Base-by-base conservation (phyloP, 352 stramenopile species). In the Phytophthora quininea region DNA sequence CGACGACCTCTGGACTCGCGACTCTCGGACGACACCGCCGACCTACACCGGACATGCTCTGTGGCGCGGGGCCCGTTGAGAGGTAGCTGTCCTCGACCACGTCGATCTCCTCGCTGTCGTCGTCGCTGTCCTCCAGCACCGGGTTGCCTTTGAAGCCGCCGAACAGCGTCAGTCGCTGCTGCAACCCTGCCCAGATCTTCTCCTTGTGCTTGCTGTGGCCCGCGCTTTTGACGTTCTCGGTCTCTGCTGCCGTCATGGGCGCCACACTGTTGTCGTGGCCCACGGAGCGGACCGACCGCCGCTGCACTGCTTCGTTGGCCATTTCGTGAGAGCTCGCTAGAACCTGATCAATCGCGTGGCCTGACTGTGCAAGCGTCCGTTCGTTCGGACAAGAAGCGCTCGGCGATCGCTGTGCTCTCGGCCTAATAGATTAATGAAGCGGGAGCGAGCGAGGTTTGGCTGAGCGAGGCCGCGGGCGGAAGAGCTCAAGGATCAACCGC, bases 11-110 rank as follows among this genome's bases (percentile, higher is more conserved):
- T 27, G 14, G 58, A 54, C 46, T 74, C 49, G 19, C 53, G 54
- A 38, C 31, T 62, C 37, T 66, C 62, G 24, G 51, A 47, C 11
- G 61, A 72, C 7, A 58, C 50, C 24, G 60, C 60, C 4, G 74
- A 78, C 42, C 56, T 71, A 54, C 67, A 74, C 29, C 70, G 69
- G 35, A 78, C 46, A 1, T 61, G 43, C 27, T 73, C 67, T 5
- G 43, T 62, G 27, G 50, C 58, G 8, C 45, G 53, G n/a, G 61
- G 32, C n/a, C 51, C 62, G 27, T 66, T 58, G 43, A 27, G 53
- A 82, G 59, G 31, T 71, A 62, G 4, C 50, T 68, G 38, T 82
- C 62, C 27, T 74, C 52, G 14, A 74, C 61, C 2, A 72, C 38
- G 37, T 74, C 65, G 11, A 15, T 24, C 19, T 71, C 51, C 29